Conservation (phyloP, 2,329 filamentous ascomycete genomes). For the Exophiala xenobiotica region DNA sequence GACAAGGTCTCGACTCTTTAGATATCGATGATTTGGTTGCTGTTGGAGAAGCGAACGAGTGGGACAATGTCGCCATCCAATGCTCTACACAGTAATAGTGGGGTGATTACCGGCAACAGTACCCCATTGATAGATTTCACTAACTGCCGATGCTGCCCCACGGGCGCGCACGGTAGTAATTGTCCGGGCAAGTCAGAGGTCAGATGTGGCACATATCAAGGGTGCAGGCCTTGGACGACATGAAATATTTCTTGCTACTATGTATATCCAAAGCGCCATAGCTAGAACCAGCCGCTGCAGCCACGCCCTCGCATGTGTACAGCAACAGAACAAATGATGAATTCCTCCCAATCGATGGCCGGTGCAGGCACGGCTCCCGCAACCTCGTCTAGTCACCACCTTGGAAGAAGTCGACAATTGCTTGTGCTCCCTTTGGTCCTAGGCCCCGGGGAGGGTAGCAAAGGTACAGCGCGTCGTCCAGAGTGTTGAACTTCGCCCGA, state of each 20-base stretch:
- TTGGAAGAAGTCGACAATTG: slow-evolving; percentile 78
- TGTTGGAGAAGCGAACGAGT: not conserved
- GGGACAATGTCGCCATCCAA: not conserved
- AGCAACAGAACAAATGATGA: not conserved
- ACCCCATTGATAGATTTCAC: not conserved
- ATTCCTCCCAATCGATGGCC: not conserved
- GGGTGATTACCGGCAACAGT: not conserved
- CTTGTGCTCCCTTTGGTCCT: slow-evolving; percentile 69
- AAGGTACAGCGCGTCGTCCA: slow-evolving; percentile 74
- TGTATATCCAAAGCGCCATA: too few species aligned
- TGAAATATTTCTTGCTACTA: too few species aligned
- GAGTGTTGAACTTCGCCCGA: slow-evolving; percentile 75
- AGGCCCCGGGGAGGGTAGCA: slow-evolving; percentile 77
- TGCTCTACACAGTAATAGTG: not conserved
- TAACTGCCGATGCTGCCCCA: not conserved
- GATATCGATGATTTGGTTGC: not conserved
- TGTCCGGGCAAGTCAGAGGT: too few species aligned
- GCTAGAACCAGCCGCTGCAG: not conserved
- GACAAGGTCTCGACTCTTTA: not conserved
- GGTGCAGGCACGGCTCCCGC: not conserved
- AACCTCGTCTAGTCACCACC: slow-evolving; percentile 33
- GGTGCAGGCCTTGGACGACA: too few species aligned
- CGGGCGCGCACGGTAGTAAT: too few species aligned
- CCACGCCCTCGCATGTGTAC: not conserved
- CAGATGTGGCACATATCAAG: too few species aligned